Conservation (phyloP, 768 basidiomycete species). For the Calocera cornea region DNA sequence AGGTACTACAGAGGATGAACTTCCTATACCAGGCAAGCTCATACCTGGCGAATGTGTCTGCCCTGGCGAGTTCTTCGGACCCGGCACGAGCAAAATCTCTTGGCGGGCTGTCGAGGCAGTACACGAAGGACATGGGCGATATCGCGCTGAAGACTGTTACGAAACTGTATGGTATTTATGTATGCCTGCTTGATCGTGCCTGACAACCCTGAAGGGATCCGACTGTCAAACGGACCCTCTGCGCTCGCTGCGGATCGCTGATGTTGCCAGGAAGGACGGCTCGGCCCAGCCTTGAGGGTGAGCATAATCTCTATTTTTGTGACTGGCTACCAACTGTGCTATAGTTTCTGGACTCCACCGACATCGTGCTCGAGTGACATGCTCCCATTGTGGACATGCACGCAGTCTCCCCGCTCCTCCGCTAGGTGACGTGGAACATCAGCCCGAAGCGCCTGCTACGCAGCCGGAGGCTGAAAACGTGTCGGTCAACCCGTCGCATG, state of each 20-base stretch:
- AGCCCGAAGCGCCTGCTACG: background rate
- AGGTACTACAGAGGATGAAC: slow-evolving; percentile 70
- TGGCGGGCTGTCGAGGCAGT: slow-evolving; percentile 47
- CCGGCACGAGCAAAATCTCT: slow-evolving; percentile 15
- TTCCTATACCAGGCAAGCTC: slow-evolving; percentile 73
- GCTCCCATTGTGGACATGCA: slow-evolving; percentile 41
- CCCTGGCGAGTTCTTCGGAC: background rate
- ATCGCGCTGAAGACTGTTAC: slow-evolving; percentile 67
- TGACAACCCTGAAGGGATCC: slow-evolving; percentile 45
- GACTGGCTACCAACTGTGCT: background rate
- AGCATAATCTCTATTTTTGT: slow-evolving; percentile 5
- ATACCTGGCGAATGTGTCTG: slow-evolving; percentile 35
- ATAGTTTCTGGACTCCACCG: slow-evolving; percentile 37
- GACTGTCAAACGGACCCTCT: slow-evolving; percentile 65
- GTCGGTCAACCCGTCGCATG: slow-evolving; percentile 6
- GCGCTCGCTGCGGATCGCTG: slow-evolving; percentile 49
- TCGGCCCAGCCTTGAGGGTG: slow-evolving; percentile 51
- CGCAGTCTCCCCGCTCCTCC: slow-evolving; percentile 59
- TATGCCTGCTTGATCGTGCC: background rate
- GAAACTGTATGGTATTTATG: slow-evolving; percentile 47
- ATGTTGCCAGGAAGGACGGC: slow-evolving; percentile 57
- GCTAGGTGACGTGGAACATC: slow-evolving; percentile 12
- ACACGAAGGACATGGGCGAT: slow-evolving; percentile 49
- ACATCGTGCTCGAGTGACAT: slow-evolving; percentile 45
- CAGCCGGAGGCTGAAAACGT: background rate